Percentiles rank a stretch among this genome's conserved stretches.
These are phyloP conservation scores for Salisapilia sapeloensis DNA, from an alignment of 352 stramenopile genomes.

Conservation along the genomic window DNA sequence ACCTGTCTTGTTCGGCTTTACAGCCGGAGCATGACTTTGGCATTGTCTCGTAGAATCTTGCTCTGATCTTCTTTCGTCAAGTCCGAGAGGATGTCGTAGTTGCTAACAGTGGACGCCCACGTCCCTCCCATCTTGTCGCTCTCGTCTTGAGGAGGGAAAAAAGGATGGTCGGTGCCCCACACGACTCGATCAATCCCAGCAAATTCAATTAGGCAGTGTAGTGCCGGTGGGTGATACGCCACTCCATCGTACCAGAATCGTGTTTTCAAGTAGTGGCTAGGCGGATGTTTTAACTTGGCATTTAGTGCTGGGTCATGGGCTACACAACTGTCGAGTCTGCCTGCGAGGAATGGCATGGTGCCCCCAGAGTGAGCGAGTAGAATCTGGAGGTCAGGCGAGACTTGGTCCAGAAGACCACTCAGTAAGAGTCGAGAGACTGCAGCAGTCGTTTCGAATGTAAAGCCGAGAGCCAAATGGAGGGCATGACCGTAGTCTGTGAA, in stretches of 20 bases:
- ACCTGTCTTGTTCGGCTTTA: too few species aligned
- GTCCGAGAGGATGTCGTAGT: slow-evolving; percentile 30
- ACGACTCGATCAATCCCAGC: slow-evolving; percentile 31
- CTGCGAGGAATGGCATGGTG: slow-evolving; percentile 37
- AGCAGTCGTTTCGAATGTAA: slow-evolving; percentile 52
- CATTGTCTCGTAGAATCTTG: slow-evolving; percentile 22
- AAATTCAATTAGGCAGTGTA: slow-evolving; percentile 38
- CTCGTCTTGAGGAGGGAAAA: slow-evolving; percentile 22
- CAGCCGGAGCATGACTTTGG: too few species aligned
- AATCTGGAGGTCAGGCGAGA: slow-evolving; percentile 24
- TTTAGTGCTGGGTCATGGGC: slow-evolving; percentile 24
- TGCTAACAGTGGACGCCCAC: slow-evolving; percentile 19
- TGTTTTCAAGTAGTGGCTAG: slow-evolving; percentile 33
- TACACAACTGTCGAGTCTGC: slow-evolving; percentile 40
- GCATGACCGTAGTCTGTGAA: slow-evolving; percentile 33
- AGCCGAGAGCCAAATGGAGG: slow-evolving; percentile 36
- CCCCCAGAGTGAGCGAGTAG: slow-evolving; percentile 44
- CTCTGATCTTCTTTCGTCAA: slow-evolving; percentile 12
- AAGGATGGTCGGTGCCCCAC: slow-evolving; percentile 47
- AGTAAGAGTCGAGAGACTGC: slow-evolving; percentile 41
- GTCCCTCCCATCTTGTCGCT: slow-evolving; percentile 2
- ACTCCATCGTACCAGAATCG: slow-evolving; percentile 48
- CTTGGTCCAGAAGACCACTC: slow-evolving; percentile 25
- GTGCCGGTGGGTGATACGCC: slow-evolving; percentile 25
- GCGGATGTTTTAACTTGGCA: slow-evolving; percentile 16